Conservation (phyloP, 495 filamentous ascomycete species). For the Neohortaea acidophila region DNA sequence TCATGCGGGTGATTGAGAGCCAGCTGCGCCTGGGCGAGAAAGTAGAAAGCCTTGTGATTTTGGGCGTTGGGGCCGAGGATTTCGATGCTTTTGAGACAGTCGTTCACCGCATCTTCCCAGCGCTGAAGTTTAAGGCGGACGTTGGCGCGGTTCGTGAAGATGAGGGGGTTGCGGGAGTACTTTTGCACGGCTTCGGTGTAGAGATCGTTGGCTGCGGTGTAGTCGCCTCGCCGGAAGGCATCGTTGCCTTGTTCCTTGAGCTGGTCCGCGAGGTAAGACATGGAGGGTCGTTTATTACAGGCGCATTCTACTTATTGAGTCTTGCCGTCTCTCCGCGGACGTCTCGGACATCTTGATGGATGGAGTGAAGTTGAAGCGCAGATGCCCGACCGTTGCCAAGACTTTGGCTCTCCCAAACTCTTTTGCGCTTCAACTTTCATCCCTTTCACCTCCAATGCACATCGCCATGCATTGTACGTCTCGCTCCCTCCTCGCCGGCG, state of each 20-base stretch:
- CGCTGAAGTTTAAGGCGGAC: constrained; percentile 55
- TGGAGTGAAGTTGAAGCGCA: not conserved
- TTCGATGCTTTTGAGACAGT: constrained; percentile 59
- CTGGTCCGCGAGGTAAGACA: constrained; percentile 23
- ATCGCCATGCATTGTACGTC: constrained; percentile 4
- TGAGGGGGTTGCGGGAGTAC: constrained; percentile 43
- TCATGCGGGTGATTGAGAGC: constrained; percentile 57
- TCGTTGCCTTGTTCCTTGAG: constrained; percentile 29
- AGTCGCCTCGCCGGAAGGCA: constrained; percentile 43
- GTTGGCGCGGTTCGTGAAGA: constrained; percentile 84
- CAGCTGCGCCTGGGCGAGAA: constrained; percentile 63
- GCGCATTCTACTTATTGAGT: too few species aligned
- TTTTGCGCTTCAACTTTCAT: not conserved
- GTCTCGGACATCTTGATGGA: too few species aligned
- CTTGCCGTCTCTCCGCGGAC: too few species aligned
- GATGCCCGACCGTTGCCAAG: not conserved
- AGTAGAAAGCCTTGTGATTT: constrained; percentile 69
- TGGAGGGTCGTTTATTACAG: too few species aligned
- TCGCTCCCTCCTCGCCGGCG: not conserved
- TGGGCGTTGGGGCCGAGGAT: constrained; percentile 34
- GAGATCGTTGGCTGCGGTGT: constrained; percentile 51
- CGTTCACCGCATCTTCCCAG: constrained; percentile 63
- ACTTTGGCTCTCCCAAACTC: not conserved
- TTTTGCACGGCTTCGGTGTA: constrained; percentile 70
- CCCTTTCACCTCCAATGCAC: not conserved